These are phyloP conservation scores for Tieghemostelium lacteum DNA, from an alignment of 78 protist genomes.

Conservation along the genomic window DNA sequence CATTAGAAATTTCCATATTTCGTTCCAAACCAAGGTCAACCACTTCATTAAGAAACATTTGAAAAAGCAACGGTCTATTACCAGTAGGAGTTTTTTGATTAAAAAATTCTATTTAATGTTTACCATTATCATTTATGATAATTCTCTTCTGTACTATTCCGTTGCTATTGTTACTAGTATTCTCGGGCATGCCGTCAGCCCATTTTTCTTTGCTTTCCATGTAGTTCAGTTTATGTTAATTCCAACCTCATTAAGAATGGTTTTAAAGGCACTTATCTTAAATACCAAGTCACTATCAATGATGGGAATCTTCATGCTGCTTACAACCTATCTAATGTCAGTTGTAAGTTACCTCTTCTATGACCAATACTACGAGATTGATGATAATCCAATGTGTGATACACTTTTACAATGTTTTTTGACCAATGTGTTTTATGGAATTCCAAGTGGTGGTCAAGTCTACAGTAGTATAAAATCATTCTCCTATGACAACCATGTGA, in stretches of 20 bases:
- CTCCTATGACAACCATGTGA: neutral
- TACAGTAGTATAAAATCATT: constrained; percentile 20
- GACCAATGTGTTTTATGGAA: too few relatives aligned
- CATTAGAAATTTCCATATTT: too few relatives aligned
- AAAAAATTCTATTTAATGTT: too few relatives aligned
- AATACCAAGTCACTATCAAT: constrained; percentile 8
- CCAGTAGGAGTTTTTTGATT: too few relatives aligned
- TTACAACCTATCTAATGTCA: constrained; percentile 6
- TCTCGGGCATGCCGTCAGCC: neutral
- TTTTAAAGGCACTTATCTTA: constrained; percentile 4
- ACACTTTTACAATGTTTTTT: constrained; percentile 23
- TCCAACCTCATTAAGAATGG: constrained; percentile 16
- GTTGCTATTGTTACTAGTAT: neutral
- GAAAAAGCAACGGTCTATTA: too few relatives aligned
- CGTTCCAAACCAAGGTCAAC: too few relatives aligned
- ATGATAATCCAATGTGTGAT: neutral
- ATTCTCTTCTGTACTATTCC: constrained; percentile 1
- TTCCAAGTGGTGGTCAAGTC: constrained; percentile 32
- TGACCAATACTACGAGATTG: neutral
- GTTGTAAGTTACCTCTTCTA: constrained; percentile 10
- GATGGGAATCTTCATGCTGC: constrained; percentile 19
- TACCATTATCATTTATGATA: too few relatives aligned
- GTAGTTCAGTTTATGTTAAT: constrained; percentile 3
- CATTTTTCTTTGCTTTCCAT: constrained; percentile 32
- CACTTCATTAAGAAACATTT: too few relatives aligned